phyloP scores from a whole-genome alignment of 2,329 filamentous ascomycete species.

The Zarea fungicola region DNA sequence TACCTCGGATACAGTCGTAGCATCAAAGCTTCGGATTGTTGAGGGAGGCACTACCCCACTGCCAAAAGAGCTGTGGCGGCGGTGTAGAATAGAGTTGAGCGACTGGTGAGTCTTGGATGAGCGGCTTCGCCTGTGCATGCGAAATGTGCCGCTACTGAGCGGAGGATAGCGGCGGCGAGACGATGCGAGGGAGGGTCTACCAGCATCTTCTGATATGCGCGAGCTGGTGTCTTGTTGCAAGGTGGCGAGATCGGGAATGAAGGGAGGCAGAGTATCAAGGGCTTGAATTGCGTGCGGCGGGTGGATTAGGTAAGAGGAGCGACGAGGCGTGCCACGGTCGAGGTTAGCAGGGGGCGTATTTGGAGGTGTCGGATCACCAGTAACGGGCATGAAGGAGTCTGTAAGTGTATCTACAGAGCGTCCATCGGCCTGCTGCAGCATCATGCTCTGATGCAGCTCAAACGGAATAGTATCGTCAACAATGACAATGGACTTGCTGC shows the following conservation, averaged over 20 bases:
- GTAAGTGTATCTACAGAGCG: constrained; percentile 49
- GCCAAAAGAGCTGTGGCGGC: constrained; percentile 56
- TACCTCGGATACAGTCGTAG: constrained; percentile 47
- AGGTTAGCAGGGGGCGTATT: constrained; percentile 51
- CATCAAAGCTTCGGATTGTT: constrained; percentile 56
- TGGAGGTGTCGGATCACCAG: constrained; percentile 54
- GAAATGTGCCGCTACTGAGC: constrained; percentile 25
- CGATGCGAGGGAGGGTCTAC: constrained; percentile 27
- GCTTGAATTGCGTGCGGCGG: constrained; percentile 37
- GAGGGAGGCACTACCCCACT: constrained; percentile 48
- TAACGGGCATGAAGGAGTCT: constrained; percentile 44
- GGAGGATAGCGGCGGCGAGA: constrained; percentile 24
- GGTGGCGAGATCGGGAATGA: constrained; percentile 42
- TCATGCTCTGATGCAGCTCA: constrained; percentile 48
- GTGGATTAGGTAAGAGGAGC: constrained; percentile 52
- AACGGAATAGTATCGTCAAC: constrained; percentile 61
- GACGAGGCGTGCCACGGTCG: constrained; percentile 40
- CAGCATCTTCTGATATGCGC: constrained; percentile 28
- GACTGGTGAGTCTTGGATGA: constrained; percentile 47
- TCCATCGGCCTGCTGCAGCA: constrained; percentile 37
- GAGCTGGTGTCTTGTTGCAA: constrained; percentile 25
- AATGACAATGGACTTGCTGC: constrained; percentile 89
- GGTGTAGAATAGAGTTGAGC: constrained; percentile 45
- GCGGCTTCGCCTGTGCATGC: constrained; percentile 38
- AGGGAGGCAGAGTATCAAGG: constrained; percentile 41